Evolutionary conservation across 306 rosid species (phyloP).

Genomic region (Cicer yamashitae): DNA sequence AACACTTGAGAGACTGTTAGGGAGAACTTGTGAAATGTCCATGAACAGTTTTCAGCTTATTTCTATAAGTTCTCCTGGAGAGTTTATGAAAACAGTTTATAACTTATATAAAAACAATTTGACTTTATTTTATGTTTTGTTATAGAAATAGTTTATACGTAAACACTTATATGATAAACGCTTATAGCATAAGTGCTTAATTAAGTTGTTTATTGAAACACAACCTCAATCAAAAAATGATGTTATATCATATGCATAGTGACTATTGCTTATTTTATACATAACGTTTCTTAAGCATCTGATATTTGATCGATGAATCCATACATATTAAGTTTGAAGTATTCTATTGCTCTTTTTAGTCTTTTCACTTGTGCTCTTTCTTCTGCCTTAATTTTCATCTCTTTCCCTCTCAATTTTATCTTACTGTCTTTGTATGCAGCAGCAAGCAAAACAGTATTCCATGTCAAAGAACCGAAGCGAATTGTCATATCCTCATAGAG

Average conservation of each 20-base stretch:
- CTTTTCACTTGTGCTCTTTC: slow-evolving; percentile 1
- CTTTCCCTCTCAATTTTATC: slow-evolving; percentile 36
- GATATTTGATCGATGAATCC: background rate
- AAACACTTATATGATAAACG: no score
- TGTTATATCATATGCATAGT: background rate
- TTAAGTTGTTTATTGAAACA: no score
- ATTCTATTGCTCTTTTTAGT: slow-evolving; percentile 21
- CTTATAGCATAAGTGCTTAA: no score
- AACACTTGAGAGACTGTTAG: no score
- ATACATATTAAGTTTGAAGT: background rate
- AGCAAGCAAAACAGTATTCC: slow-evolving; percentile 66
- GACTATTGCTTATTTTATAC: background rate
- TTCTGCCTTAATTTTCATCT: background rate
- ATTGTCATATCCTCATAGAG: slow-evolving; percentile 51
- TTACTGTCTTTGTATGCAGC: slow-evolving; percentile 42
- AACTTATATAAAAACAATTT: no score
- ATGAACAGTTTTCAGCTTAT: no score
- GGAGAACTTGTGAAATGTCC: no score
- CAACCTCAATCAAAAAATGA: no score
- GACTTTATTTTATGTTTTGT: no score
- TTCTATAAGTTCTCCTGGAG: no score
- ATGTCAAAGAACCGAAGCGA: slow-evolving; percentile 59
- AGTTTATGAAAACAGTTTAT: no score
- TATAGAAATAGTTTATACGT: no score
- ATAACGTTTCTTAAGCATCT: background rate